These are phyloP conservation scores for Calocybe gangraenosa DNA, from an alignment of 768 basidiomycete genomes.

Conservation along the genomic window DNA sequence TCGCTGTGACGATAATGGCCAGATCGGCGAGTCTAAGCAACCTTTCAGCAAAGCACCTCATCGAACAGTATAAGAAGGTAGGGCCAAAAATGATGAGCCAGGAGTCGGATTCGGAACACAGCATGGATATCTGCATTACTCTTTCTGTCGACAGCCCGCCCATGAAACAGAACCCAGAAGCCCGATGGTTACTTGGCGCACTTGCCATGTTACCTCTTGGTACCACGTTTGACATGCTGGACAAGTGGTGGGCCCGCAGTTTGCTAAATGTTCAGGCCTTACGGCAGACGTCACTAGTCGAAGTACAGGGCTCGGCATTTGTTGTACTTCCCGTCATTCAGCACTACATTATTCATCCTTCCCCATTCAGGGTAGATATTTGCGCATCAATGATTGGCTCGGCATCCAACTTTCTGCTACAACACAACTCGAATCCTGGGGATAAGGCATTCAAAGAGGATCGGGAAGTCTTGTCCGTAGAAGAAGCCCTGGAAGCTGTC, in stretches of 20 bases:
- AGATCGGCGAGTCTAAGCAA: constrained; percentile 5
- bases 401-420: constrained; percentile 12
- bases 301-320: not conserved
- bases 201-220: too few species aligned
- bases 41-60: too few species aligned
- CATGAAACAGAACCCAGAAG: too few species aligned
- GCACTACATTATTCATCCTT: constrained; percentile 13
- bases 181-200: constrained; percentile 7
- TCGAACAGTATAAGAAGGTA: constrained; percentile 1
- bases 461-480: not conserved
- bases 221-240: too few species aligned
- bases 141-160: constrained; percentile 5
- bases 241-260: too few species aligned
- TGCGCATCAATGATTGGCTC: too few species aligned
- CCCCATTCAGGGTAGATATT: constrained; percentile 6
- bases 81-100: constrained; percentile 4
- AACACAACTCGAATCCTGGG: constrained; percentile 11
- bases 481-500: constrained; percentile 4
- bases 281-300: constrained; percentile 3
- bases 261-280: constrained; percentile 8
- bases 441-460: constrained; percentile 5
- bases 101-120: constrained; percentile 4
- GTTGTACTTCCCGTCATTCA: too few species aligned
- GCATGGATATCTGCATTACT: constrained; percentile 9
- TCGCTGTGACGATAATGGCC: constrained; percentile 31